Conservation (phyloP, 805 yeast species). For the Saitoella complicata region DNA sequence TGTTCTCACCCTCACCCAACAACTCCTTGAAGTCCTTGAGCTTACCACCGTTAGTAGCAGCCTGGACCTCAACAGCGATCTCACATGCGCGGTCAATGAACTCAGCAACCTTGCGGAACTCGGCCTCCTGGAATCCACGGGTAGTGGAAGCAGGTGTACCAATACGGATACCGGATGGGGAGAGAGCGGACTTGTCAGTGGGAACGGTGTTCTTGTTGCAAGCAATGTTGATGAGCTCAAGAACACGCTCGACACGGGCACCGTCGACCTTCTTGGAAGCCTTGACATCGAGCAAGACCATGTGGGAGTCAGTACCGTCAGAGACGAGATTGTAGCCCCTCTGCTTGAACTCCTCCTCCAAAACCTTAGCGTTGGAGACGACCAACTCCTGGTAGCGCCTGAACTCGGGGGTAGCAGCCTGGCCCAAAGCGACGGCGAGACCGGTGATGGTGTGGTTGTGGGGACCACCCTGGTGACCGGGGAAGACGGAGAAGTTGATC, state of each 20-base stretch:
- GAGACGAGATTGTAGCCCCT: slow-evolving; percentile 71
- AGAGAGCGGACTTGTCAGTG: slow-evolving; percentile 87
- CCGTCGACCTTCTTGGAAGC: slow-evolving; percentile 69
- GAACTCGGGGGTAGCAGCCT: slow-evolving; percentile 78
- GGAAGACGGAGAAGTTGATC: slow-evolving; percentile 94
- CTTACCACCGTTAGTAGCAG: slow-evolving; percentile 34
- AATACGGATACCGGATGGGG: slow-evolving; percentile 90
- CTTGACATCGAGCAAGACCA: slow-evolving; percentile 71
- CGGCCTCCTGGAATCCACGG: slow-evolving; percentile 69
- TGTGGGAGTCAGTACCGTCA: slow-evolving; percentile 87
- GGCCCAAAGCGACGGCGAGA: slow-evolving; percentile 85
- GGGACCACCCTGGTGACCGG: slow-evolving; percentile 99
- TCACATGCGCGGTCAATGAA: slow-evolving; percentile 68
- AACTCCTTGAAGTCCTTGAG: slow-evolving; percentile 54
- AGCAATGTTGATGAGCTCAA: slow-evolving; percentile 83
- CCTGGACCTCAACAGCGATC: slow-evolving; percentile 45
- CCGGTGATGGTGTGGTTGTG: slow-evolving; percentile 97
- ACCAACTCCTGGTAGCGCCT: slow-evolving; percentile 72
- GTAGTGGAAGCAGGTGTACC: slow-evolving; percentile 99
- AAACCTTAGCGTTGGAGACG: slow-evolving; percentile 60
- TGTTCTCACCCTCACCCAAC: slow-evolving; percentile 35
- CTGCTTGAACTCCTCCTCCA: slow-evolving; percentile 48
- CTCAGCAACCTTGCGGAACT: slow-evolving; percentile 64
- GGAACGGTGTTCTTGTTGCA: slow-evolving; percentile 93
- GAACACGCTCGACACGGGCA: slow-evolving; percentile 82